A percentile compares a stretch with the other conserved stretches of the same genome.
Evolutionary conservation across 2,329 filamentous ascomycete species (phyloP).

Genomic region (Venturia nashicola): DNA sequence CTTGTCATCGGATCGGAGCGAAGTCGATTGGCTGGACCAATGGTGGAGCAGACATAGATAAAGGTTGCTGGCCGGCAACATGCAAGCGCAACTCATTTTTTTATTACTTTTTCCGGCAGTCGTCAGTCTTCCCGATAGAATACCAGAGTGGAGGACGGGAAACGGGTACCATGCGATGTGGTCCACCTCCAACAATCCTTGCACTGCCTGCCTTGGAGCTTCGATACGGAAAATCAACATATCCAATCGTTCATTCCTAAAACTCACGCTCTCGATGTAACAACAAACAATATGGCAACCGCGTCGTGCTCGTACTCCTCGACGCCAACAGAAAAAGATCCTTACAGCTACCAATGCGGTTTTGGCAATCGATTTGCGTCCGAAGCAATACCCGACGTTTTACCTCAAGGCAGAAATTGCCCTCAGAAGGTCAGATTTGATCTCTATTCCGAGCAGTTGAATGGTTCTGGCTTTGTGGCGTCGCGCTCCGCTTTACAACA

Average conservation of each 20-base stretch:
- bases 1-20: background rate
- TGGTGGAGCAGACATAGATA: background rate
- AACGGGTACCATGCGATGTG: background rate
- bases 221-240: background rate
- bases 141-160: background rate
- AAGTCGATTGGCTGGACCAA: background rate
- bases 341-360: slow-evolving; percentile 14
- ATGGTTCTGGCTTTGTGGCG: slow-evolving; percentile 18
- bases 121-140: background rate
- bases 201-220: background rate
- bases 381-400: slow-evolving; percentile 13
- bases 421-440: slow-evolving; percentile 24
- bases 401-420: slow-evolving; percentile 15
- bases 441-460: slow-evolving; percentile 20
- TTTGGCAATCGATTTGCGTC: slow-evolving; percentile 15
- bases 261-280: background rate
- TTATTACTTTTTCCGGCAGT: background rate
- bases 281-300: background rate
- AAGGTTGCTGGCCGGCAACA: background rate
- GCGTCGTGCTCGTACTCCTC: background rate
- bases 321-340: slow-evolving; percentile 10
- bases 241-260: background rate
- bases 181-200: background rate
- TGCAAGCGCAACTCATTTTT: background rate
- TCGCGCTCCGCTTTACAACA: slow-evolving; percentile 18